These are phyloP conservation scores for Trifolium repens DNA, from an alignment of 306 rosid species.

Conservation along the genomic window DNA sequence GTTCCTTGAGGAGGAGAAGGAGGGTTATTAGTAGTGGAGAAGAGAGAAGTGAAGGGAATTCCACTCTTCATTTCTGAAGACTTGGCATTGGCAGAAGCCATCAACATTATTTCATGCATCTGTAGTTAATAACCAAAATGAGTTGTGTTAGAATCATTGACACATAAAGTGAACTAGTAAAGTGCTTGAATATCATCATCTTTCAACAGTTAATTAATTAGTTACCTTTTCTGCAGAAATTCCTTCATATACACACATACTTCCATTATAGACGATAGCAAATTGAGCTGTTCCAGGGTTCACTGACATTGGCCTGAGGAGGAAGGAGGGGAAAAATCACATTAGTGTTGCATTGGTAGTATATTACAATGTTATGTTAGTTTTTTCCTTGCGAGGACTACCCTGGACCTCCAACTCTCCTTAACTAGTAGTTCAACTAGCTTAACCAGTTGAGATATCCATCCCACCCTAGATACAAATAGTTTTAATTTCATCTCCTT, in stretches of 20 bases:
- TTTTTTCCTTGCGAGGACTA: no score
- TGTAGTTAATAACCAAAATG: conserved; percentile 34
- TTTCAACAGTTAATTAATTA: conserved; percentile 20
- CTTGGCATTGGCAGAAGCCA: conserved; percentile 62
- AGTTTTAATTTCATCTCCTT: conserved; percentile 12
- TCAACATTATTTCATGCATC: conserved; percentile 63
- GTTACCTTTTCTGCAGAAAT: conserved; percentile 68
- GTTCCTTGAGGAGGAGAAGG: conserved; percentile 56
- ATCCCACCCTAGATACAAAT: background rate
- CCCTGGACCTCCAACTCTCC: no score
- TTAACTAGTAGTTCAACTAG: no score
- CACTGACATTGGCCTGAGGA: conserved; percentile 49
- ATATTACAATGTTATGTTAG: no score
- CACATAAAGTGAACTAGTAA: background rate
- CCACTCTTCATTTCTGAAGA: conserved; percentile 56
- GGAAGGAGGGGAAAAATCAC: background rate
- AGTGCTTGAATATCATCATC: background rate
- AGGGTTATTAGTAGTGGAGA: conserved; percentile 33
- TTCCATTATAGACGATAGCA: conserved; percentile 64
- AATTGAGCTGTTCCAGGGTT: conserved; percentile 49
- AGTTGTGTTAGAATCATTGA: background rate
- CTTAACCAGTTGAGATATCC: no score
- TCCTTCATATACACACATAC: conserved; percentile 60
- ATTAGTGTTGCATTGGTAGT: background rate
- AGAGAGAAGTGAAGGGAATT: conserved; percentile 50